phyloP scores from a whole-genome alignment of 306 rosid genomes.

The Mimosa bimucronata region DNA sequence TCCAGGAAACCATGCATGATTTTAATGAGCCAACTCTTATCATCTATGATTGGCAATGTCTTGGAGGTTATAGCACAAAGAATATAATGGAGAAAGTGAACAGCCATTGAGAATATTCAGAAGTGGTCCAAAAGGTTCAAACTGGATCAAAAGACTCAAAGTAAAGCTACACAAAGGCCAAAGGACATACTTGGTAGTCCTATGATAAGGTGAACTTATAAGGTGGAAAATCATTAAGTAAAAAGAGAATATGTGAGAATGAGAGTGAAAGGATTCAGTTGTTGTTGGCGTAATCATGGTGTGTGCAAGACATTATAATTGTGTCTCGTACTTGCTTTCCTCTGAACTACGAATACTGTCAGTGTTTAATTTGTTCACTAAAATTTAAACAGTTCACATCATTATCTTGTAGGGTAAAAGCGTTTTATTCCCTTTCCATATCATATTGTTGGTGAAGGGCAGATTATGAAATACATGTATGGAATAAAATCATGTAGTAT shows the following conservation, averaged over 20 bases:
- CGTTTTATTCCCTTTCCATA: no score
- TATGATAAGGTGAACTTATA: neutral
- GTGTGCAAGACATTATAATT: constrained; percentile 27
- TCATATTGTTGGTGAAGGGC: neutral
- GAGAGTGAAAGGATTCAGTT: neutral
- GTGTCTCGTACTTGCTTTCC: constrained; percentile 43
- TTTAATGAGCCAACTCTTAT: constrained; percentile 4
- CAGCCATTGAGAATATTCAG: neutral
- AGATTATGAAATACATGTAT: neutral
- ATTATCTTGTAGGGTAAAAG: neutral
- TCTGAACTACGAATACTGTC: constrained; percentile 7
- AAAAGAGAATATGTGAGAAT: neutral
- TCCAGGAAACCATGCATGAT: constrained; percentile 21
- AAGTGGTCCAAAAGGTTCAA: constrained; percentile 27
- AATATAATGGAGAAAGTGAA: neutral
- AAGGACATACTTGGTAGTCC: neutral
- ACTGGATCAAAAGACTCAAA: neutral
- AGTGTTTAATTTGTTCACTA: neutral
- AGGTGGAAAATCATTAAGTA: neutral
- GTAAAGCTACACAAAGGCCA: neutral
- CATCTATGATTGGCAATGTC: constrained; percentile 32
- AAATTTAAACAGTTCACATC: neutral
- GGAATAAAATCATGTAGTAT: constrained; percentile 1
- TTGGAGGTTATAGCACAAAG: constrained; percentile 13
- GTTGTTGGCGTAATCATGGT: constrained; percentile 41